Percentiles rank a stretch among this genome's conserved stretches.
phyloP scores from a whole-genome alignment of 495 filamentous ascomycete genomes.

The Evernia prunastri region DNA sequence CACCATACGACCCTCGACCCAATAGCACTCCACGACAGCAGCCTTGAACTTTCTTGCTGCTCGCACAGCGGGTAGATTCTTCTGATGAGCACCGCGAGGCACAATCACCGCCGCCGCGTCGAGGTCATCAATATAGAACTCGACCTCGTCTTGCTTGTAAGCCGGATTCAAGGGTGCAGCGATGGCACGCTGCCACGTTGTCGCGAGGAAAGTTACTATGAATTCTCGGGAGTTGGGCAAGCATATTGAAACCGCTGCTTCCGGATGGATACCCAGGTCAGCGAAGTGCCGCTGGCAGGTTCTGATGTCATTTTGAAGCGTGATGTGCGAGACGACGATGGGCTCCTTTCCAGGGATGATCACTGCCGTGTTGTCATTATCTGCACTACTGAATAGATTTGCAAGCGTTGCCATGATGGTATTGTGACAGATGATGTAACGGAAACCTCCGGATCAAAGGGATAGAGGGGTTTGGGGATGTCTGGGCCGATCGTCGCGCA shows the following conservation, averaged over 20 bases:
- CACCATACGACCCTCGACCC: conserved; percentile 57
- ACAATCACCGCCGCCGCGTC: conserved; percentile 65
- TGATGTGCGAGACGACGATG: not conserved
- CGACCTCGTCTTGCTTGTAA: conserved; percentile 79
- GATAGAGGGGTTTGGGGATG: too few relatives aligned
- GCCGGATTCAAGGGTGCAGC: conserved; percentile 75
- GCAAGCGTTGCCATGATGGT: not conserved
- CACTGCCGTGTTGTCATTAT: not conserved
- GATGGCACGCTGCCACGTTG: conserved; percentile 67
- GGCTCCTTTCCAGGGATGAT: not conserved
- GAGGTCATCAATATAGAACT: conserved; percentile 80
- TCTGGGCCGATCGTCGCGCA: too few relatives aligned
- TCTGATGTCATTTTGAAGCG: not conserved
- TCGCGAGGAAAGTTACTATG: conserved; percentile 69
- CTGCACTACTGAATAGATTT: not conserved
- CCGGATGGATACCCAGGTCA: conserved; percentile 54
- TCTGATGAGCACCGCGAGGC: conserved; percentile 58
- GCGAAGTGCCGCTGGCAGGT: conserved; percentile 58
- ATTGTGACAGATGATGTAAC: too few relatives aligned
- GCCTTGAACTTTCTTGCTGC: conserved; percentile 68
- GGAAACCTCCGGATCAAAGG: too few relatives aligned
- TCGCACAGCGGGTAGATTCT: conserved; percentile 57
- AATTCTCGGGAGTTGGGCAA: conserved; percentile 72
- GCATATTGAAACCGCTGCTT: conserved; percentile 63
- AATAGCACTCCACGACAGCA: conserved; percentile 73